phyloP scores from a whole-genome alignment of 2,329 filamentous ascomycete genomes.

The Fusarium clavum region DNA sequence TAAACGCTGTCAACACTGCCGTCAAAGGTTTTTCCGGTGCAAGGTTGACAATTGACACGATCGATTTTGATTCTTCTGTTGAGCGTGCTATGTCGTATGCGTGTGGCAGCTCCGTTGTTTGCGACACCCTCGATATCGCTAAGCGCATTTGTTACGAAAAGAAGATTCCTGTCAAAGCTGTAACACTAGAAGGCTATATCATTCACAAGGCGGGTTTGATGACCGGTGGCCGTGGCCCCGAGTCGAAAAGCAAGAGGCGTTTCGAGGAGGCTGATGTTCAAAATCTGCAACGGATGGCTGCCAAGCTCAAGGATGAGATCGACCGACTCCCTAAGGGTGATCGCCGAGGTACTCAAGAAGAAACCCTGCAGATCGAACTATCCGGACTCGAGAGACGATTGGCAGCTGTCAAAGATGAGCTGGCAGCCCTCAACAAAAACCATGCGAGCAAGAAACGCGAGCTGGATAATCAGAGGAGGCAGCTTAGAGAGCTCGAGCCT shows the following conservation, averaged over 20 bases:
- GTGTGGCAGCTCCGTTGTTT: conserved; percentile 94
- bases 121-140: conserved; percentile 86
- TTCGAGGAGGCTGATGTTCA: conserved; percentile 94
- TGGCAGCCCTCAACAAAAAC: conserved; percentile 83
- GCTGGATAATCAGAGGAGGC: conserved; percentile 76
- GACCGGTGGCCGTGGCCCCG: conserved; percentile 89
- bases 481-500: conserved; percentile 80
- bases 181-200: conserved; percentile 93
- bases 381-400: conserved; percentile 82
- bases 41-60: conserved; percentile 92
- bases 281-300: conserved; percentile 79
- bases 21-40: conserved; percentile 89
- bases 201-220: conserved; percentile 97
- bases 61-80: conserved; percentile 89
- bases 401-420: conserved; percentile 77
- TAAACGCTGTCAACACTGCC: conserved; percentile 88
- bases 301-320: conserved; percentile 82
- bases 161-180: conserved; percentile 89
- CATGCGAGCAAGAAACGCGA: conserved; percentile 86
- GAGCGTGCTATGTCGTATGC: conserved; percentile 95
- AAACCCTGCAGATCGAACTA: conserved; percentile 82
- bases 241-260: conserved; percentile 79
- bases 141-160: conserved; percentile 90
- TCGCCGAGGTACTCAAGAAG: conserved; percentile 80
- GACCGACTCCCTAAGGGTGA: conserved; percentile 83